Base-by-base conservation (phyloP, 179 eudicot genomes). In the Pouteria campechiana region DNA sequence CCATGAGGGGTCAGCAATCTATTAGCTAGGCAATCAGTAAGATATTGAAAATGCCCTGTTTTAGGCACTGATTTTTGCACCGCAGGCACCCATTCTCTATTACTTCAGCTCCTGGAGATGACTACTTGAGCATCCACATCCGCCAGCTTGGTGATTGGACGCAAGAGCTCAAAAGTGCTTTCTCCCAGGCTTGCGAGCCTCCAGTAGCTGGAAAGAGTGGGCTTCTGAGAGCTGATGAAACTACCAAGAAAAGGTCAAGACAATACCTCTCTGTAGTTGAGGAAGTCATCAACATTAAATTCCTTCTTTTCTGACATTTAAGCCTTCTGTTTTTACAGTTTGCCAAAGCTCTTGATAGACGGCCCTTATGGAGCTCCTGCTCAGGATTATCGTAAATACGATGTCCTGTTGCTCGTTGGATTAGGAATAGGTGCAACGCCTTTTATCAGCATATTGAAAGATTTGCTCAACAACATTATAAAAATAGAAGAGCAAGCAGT, bases 341-440 rank as follows among this genome's bases (percentile, higher is more conserved):
- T 90, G 71, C 98, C 98, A 10, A 81, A 73, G 80, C 79, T 90
- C 32, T 54, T 62, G 46, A 90, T 90, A 60, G 98, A 90, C 40
- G 98, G 98, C 46, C 98, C 98, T 17, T 90, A 90, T 32, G 98
- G 95, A 49, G 98, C 95, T 63, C 95, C 98, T 38, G 98, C 98
- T 33, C 94, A 90, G 73, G 94, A 90, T 57, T 90, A 90, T 45
- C 63, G 59, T 16, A 86, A 86, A 43, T 90, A 90, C 44, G 98
- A 90, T 57, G 95, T 90, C 28, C 73, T 90, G 25, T 70, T 90
- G 38, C 90, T 90, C 42, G 95, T 76, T 40, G 98, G 98, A 20
- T 82, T 81, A 33, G 98, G 98, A 33, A 90, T 86, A 37, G 98
- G 98, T 52, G 98, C 95, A 54, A 86, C 98, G 33, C 98, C 98